Evolutionary conservation across 306 rosid genomes (phyloP).

Genomic region (Leucaena leucocephala): DNA sequence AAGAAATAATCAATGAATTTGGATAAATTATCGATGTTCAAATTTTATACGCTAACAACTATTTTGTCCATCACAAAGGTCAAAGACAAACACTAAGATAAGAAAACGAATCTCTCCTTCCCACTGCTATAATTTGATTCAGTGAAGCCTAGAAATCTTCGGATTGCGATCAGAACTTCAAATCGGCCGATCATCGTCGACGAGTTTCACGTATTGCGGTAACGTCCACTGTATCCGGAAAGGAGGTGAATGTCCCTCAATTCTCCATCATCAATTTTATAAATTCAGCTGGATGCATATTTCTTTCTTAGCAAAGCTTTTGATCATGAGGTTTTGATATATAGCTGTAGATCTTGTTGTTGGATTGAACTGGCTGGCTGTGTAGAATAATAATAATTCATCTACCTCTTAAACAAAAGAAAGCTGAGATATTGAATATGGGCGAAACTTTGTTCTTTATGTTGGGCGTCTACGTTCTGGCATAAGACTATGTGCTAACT

Average conservation of each 20-base stretch:
- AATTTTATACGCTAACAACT: too few species aligned
- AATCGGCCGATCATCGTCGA: neutral
- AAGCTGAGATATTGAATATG: neutral
- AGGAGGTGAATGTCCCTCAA: constrained; percentile 5
- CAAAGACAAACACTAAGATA: neutral
- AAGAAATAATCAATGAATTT: too few species aligned
- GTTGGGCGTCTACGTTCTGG: neutral
- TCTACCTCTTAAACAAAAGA: neutral
- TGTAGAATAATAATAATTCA: neutral
- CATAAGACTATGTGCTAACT: neutral
- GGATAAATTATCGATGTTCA: too few species aligned
- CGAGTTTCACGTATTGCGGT: neutral
- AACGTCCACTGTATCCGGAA: neutral
- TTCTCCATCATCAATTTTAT: neutral
- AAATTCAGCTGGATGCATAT: neutral
- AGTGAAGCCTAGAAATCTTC: neutral
- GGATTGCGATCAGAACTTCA: neutral
- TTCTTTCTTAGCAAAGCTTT: neutral
- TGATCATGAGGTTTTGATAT: neutral
- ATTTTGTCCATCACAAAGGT: neutral
- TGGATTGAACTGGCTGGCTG: neutral
- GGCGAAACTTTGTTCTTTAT: neutral
- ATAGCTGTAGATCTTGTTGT: neutral
- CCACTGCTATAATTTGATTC: neutral
- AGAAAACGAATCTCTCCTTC: neutral